Evolutionary conservation across 176 grass and related monocot genomes (phyloP).

Genomic region (Microstegium vimineum): DNA sequence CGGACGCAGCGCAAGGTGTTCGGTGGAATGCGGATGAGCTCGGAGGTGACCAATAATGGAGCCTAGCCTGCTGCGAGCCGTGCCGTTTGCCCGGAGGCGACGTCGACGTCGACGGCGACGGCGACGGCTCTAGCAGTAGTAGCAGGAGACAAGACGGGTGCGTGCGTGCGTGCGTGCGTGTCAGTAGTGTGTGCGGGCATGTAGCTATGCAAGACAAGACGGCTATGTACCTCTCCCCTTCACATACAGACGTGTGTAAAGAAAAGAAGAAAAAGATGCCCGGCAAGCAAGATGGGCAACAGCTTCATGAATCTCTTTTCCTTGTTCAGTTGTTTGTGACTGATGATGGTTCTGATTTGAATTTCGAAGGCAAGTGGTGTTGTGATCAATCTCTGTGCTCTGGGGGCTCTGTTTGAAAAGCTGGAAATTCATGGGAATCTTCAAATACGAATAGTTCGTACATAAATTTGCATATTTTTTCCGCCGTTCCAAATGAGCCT

Average conservation of each 20-base stretch:
- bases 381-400: neutral
- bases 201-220: slow-evolving; percentile 17
- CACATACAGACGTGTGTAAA: slow-evolving; percentile 30
- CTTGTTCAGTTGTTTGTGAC: neutral
- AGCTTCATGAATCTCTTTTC: neutral
- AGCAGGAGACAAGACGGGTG: neutral
- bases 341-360: too few relatives aligned
- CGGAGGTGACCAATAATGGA: slow-evolving; percentile 44
- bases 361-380: too few relatives aligned
- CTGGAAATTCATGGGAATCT: neutral
- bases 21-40: slow-evolving; percentile 38
- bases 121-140: neutral
- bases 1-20: slow-evolving; percentile 33
- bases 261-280: neutral
- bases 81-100: slow-evolving; percentile 5
- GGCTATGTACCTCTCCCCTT: slow-evolving; percentile 9
- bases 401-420: neutral
- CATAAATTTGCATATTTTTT: too few relatives aligned
- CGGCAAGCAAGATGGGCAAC: neutral
- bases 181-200: slow-evolving; percentile 1
- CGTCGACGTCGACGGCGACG: slow-evolving; percentile 28
- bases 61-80: neutral
- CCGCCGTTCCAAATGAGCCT: neutral
- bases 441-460: neutral
- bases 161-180: too few relatives aligned